Conservation (phyloP, 352 stramenopile genomes). For the Globisporangium nodosum region DNA sequence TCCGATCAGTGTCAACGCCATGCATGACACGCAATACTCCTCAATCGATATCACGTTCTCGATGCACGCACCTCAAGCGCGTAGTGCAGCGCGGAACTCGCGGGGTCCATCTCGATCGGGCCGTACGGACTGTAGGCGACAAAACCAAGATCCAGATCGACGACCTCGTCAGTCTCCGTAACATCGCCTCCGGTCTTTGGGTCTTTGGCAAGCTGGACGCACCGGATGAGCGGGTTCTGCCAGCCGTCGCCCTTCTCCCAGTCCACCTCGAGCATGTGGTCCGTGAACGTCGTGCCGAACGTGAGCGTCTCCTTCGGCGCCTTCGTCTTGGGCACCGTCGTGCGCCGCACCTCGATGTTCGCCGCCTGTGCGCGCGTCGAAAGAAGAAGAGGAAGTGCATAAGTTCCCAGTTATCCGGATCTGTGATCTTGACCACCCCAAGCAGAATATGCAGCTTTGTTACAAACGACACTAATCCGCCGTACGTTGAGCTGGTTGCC, state of each 20-base stretch:
- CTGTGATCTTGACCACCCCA: not conserved
- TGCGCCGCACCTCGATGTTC: slow-evolving; percentile 12
- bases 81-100: slow-evolving; percentile 93
- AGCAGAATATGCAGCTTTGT: not conserved
- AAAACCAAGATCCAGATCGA: not conserved
- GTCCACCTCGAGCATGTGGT: slow-evolving; percentile 97
- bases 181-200: not conserved
- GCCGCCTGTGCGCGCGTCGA: slow-evolving; percentile 1
- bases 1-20: not conserved
- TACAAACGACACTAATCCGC: not conserved
- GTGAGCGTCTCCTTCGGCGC: slow-evolving; percentile 82
- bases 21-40: not conserved
- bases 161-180: not conserved
- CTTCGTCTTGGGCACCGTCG: slow-evolving; percentile 27
- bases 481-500: slow-evolving; percentile 25
- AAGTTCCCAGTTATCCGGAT: not conserved
- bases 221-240: slow-evolving; percentile 85
- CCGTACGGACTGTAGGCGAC: slow-evolving; percentile 68
- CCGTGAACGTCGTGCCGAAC: slow-evolving; percentile 94
- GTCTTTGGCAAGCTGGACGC: not conserved
- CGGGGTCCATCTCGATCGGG: slow-evolving; percentile 89
- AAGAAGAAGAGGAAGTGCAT: not conserved
- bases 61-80: slow-evolving; percentile 56
- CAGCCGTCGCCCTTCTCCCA: slow-evolving; percentile 85
- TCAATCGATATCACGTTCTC: not conserved